Evolutionary conservation across 2,329 filamentous ascomycete species (phyloP).

Genomic region (Penicillium crustosum): DNA sequence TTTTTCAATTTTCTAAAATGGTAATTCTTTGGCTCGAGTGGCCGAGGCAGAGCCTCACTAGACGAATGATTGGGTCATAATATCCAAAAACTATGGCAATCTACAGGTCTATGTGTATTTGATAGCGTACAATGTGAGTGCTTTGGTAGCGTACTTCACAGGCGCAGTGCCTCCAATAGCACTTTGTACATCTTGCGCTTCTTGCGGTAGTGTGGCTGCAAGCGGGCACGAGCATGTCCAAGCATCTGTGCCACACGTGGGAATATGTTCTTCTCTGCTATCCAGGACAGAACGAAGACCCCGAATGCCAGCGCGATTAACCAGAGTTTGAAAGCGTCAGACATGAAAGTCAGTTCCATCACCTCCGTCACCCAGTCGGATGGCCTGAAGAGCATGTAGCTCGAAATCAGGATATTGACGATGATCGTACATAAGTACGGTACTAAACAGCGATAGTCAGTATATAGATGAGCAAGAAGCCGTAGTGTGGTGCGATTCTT

Average conservation of each 20-base stretch:
- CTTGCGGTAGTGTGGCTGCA: constrained; percentile 63
- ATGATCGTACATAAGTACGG: constrained; percentile 80
- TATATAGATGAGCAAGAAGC: not conserved
- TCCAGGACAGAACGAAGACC: constrained; percentile 69
- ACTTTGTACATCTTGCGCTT: constrained; percentile 86
- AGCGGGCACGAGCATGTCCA: constrained; percentile 59
- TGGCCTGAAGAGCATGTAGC: constrained; percentile 79
- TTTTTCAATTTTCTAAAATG: constrained; percentile 7
- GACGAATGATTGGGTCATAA: not conserved
- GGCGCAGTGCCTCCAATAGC: constrained; percentile 65
- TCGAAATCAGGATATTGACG: constrained; percentile 64
- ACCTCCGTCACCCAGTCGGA: constrained; percentile 65
- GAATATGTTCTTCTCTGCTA: constrained; percentile 70
- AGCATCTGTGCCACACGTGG: constrained; percentile 66
- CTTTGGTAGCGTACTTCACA: constrained; percentile 7
- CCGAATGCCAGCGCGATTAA: constrained; percentile 68
- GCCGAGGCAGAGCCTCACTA: not conserved
- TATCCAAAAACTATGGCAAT: constrained; percentile 1
- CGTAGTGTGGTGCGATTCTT: constrained; percentile 37
- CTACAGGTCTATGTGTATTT: constrained; percentile 11
- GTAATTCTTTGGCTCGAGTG: not conserved
- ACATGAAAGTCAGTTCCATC: constrained; percentile 86
- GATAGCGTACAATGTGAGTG: constrained; percentile 12
- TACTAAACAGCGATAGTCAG: constrained; percentile 51
- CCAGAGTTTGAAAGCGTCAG: constrained; percentile 68